Evolutionary conservation across 768 basidiomycete species (phyloP).

Genomic region (Brasilioporus rufonigricans): DNA sequence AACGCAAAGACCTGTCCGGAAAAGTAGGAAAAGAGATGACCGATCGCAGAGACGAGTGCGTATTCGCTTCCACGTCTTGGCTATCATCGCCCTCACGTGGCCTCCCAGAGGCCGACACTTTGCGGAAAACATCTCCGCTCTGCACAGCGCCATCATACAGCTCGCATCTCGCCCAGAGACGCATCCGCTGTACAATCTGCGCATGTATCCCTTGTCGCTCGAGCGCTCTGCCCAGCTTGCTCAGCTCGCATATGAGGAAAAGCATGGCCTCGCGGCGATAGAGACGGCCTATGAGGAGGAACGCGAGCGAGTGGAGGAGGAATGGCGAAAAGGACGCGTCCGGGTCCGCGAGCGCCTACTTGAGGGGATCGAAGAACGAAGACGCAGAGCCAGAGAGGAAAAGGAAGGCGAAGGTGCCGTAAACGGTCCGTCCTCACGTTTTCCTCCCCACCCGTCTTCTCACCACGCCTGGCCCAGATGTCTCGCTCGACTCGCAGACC

Average conservation of each 20-base stretch:
- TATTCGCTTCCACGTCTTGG: constrained; percentile 9
- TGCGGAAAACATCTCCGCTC: constrained; percentile 57
- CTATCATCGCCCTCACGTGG: constrained; percentile 12
- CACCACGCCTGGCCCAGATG: constrained; percentile 46
- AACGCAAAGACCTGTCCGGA: constrained; percentile 65
- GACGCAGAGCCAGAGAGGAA: constrained; percentile 78
- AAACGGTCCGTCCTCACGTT: constrained; percentile 45
- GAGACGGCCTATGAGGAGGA: constrained; percentile 77
- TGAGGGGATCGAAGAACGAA: constrained; percentile 82
- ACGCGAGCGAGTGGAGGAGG: constrained; percentile 75
- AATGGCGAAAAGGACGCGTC: constrained; percentile 74
- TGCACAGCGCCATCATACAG: constrained; percentile 58
- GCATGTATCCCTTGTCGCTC: constrained; percentile 68
- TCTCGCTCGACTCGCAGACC: constrained; percentile 70
- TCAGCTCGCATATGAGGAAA: constrained; percentile 65
- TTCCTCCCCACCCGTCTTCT: constrained; percentile 1
- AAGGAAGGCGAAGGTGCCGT: constrained; percentile 85
- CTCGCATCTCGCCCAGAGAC: constrained; percentile 69
- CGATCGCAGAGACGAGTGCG: constrained; percentile 76
- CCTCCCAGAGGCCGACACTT: constrained; percentile 56
- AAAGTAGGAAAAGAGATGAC: constrained; percentile 70
- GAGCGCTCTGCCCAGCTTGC: constrained; percentile 75
- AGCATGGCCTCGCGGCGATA: constrained; percentile 62
- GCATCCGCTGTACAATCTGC: constrained; percentile 62
- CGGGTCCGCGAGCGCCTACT: constrained; percentile 73